Evolutionary conservation across 2,329 filamentous ascomycete genomes (phyloP), one percentile per base, ranked within the genome.

Genomic region (Xenoacremonium recifei): DNA sequence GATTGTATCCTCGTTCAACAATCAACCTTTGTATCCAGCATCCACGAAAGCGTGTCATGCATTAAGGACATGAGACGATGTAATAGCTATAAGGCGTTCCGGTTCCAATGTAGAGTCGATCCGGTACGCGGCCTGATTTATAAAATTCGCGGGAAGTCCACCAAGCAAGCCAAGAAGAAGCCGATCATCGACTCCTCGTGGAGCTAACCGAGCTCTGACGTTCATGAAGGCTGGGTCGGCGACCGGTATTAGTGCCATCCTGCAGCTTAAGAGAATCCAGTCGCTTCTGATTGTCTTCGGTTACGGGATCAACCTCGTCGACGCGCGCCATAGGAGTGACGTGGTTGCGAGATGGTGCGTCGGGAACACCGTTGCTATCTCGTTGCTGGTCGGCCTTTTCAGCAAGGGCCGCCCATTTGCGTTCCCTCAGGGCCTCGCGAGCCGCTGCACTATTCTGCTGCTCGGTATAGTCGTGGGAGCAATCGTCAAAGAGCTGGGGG

Each of bases 381-480:
- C 85, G 84, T 58, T 80, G 79, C 52, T 82, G 79, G 55, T 87
- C 84, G 29, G 91, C 91, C 64, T 89, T 83, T 53, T 93, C 86
- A 37, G 84, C 79, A 31, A 99, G 77, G 48, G 84, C 83, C 40
- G 92, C 89, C 93, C 93, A 99, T 62, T 92, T 90, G 53, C 84
- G 83, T 65, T 95, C 84, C 51, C 93, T 83, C 49, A 83, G 76
- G 51, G 85, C 83, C 66, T 96, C 86, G 42, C 91, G 83, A 46
- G 89, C 81, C n/a, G 87, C 84, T 4, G 91, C 89, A 50, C 82
- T 93, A 68, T 95, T 95, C 68, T 97, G 92, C 59, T 93, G 86
- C 66, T 97, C 92, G 5, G 91, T 95, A 68, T 99, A 99, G 51
- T 97, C 91, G 61, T 96, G 92, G 25, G 93, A 96, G 70, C 93